A percentile compares a stretch with the other conserved stretches of the same genome.
Conservation (phyloP, 2,329 filamentous ascomycete genomes). For the Aspergillus pseudotamarii region DNA sequence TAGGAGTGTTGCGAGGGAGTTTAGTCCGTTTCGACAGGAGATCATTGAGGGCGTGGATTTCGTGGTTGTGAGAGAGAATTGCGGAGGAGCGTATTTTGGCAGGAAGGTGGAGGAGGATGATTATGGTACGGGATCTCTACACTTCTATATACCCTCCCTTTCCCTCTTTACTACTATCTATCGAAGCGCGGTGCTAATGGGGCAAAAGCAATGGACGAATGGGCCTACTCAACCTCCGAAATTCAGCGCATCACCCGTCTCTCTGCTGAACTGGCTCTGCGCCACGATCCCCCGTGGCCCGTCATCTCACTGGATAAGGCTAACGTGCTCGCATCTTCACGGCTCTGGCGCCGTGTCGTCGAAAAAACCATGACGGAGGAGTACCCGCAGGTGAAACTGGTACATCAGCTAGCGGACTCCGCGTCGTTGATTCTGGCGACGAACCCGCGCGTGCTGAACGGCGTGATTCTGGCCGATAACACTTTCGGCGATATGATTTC, state of each 20-base stretch:
- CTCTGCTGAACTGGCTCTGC: constrained; percentile 74
- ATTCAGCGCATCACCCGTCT: constrained; percentile 80
- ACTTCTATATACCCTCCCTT: constrained; percentile 52
- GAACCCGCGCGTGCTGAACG: constrained; percentile 80
- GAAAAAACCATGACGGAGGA: constrained; percentile 78
- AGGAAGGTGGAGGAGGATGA: constrained; percentile 40
- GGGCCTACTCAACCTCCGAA: constrained; percentile 79
- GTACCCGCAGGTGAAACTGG: constrained; percentile 78
- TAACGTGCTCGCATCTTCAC: constrained; percentile 83
- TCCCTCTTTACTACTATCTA: not conserved
- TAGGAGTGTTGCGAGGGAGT: constrained; percentile 70
- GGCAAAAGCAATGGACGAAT: constrained; percentile 65
- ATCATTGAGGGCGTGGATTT: constrained; percentile 85
- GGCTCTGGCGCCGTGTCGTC: constrained; percentile 83
- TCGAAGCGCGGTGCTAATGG: not conserved
- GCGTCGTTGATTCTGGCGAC: constrained; percentile 93
- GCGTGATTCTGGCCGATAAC: constrained; percentile 85
- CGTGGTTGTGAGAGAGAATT: constrained; percentile 55
- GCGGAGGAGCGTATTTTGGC: constrained; percentile 47
- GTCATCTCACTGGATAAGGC: constrained; percentile 90
- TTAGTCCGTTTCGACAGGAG: constrained; percentile 78
- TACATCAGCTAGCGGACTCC: constrained; percentile 86
- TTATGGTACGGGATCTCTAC: constrained; percentile 31
- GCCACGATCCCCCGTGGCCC: constrained; percentile 69
- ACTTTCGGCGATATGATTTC: constrained; percentile 91